Conservation (phyloP, 768 basidiomycete species). For the Lactarius pseudohatsudake region DNA sequence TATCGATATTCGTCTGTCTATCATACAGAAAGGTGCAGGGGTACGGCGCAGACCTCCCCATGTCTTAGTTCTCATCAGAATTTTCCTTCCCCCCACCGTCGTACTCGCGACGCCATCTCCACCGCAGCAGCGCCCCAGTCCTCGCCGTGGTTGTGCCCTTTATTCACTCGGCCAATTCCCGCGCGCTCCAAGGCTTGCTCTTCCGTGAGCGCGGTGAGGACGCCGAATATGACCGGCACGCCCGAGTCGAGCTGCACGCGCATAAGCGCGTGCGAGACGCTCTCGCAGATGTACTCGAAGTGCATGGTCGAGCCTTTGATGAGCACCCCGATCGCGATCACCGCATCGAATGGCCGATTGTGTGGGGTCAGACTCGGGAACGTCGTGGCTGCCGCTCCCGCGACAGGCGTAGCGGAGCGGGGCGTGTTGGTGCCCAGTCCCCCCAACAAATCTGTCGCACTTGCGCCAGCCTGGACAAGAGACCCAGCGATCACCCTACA, state of each 20-base stretch:
- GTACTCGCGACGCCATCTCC: conserved; percentile 76
- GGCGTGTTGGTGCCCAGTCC: conserved; percentile 54
- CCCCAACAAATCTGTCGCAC: conserved; percentile 77
- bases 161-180: conserved; percentile 69
- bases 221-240: conserved; percentile 94
- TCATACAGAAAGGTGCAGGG: neutral
- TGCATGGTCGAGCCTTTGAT: conserved; percentile 99
- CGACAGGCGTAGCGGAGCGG: conserved; percentile 53
- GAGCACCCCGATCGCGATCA: conserved; percentile 96
- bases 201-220: conserved; percentile 88
- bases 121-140: conserved; percentile 98
- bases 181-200: conserved; percentile 94
- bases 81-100: conserved; percentile 68
- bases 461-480: conserved; percentile 74
- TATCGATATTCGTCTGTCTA: neutral
- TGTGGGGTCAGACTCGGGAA: conserved; percentile 38
- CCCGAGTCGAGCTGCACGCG: conserved; percentile 90
- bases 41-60: neutral
- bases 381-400: conserved; percentile 36
- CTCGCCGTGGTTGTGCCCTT: conserved; percentile 96
- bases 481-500: conserved; percentile 85
- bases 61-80: conserved; percentile 39
- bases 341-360: conserved; percentile 80
- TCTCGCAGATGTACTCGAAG: conserved; percentile 98
- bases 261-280: conserved; percentile 93